Conservation (phyloP, 306 rosid genomes). For the Cucumis melo region DNA sequence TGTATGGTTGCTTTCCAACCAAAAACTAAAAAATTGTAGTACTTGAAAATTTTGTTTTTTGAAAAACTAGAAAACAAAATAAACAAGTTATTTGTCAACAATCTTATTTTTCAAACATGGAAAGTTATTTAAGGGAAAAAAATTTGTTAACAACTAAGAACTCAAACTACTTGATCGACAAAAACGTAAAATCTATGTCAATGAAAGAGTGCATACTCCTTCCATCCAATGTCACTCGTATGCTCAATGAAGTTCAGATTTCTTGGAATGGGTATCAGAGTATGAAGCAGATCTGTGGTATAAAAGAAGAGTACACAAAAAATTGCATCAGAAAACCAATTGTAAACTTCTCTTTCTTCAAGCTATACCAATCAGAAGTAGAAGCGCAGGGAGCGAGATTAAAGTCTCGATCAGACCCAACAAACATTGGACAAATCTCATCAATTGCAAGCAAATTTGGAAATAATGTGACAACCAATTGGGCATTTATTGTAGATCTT, state of each 20-base stretch:
- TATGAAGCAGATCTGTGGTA: conserved; percentile 54
- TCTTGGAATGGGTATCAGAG: conserved; percentile 49
- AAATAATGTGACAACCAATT: background rate
- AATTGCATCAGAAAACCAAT: background rate
- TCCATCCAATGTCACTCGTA: conserved; percentile 94
- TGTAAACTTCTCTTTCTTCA: background rate
- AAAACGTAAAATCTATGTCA: background rate
- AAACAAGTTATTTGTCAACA: background rate
- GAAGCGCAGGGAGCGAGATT: background rate
- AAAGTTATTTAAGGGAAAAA: background rate
- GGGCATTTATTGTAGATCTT: background rate
- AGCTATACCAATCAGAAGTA: background rate
- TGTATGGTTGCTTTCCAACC: background rate
- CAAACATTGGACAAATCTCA: background rate
- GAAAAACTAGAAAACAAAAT: background rate
- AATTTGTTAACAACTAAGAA: background rate
- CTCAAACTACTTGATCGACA: background rate
- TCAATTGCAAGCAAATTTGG: background rate
- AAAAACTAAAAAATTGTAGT: background rate
- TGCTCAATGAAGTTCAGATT: conserved; percentile 57
- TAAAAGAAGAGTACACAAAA: conserved; percentile 7
- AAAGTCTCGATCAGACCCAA: background rate
- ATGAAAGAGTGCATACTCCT: conserved; percentile 44
- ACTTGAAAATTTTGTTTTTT: background rate
- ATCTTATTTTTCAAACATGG: background rate